Conservation (phyloP, 106 monocot genomes). For the Hemerocallis citrina region DNA sequence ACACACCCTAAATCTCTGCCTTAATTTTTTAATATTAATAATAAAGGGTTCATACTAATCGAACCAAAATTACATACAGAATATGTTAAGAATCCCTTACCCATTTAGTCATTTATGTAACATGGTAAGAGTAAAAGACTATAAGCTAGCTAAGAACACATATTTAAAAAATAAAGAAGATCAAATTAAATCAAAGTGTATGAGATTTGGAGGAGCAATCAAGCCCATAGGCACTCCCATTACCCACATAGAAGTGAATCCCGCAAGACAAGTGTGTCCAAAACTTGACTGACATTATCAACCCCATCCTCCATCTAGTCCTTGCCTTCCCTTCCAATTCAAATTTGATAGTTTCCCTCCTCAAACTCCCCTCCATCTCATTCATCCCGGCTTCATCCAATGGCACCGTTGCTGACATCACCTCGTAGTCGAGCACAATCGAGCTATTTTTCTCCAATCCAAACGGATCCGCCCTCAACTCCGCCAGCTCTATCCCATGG, state of each 20-base stretch:
- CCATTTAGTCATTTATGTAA: too few relatives aligned
- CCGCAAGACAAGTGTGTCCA: conserved; percentile 48
- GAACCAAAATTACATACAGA: too few relatives aligned
- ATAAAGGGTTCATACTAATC: too few relatives aligned
- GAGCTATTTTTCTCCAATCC: conserved; percentile 46
- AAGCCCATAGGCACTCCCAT: conserved; percentile 37
- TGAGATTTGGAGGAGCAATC: conserved; percentile 49
- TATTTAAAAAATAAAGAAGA: too few relatives aligned
- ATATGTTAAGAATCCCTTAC: too few relatives aligned
- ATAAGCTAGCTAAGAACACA: too few relatives aligned
- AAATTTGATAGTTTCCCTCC: conserved; percentile 34
- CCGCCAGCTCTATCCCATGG: conserved; percentile 30
- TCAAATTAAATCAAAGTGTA: conserved; percentile 7
- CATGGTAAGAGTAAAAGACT: too few relatives aligned
- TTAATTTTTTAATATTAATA: too few relatives aligned
- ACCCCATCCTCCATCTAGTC: conserved; percentile 59
- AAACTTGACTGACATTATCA: conserved; percentile 24
- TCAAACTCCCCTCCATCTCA: conserved; percentile 46
- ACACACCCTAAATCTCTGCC: too few relatives aligned
- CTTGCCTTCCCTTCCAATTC: conserved; percentile 43
- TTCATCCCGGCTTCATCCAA: conserved; percentile 39
- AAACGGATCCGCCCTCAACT: conserved; percentile 39
- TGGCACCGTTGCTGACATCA: conserved; percentile 34
- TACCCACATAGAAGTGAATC: conserved; percentile 38
- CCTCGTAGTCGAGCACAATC: conserved; percentile 32